These are phyloP conservation scores for Rubia tinctorum DNA, from an alignment of 305 asterid genomes.

Conservation along the genomic window DNA sequence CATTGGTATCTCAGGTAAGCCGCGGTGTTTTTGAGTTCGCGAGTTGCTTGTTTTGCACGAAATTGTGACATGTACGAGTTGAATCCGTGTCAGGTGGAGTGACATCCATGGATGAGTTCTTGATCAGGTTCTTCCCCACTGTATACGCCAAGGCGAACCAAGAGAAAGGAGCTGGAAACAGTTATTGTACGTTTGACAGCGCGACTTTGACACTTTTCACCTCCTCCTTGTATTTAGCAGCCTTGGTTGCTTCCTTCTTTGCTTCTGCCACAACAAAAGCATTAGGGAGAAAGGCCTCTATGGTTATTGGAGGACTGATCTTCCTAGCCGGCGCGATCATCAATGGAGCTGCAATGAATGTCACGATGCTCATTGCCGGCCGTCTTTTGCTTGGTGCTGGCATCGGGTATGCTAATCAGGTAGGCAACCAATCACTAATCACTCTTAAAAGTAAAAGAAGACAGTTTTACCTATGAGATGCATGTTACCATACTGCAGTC, in stretches of 20 bases:
- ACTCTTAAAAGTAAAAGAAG: neutral
- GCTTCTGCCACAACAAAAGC: slow-evolving; percentile 57
- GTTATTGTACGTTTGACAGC: slow-evolving; percentile 57
- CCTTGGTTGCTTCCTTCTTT: slow-evolving; percentile 50
- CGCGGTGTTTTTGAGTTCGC: neutral
- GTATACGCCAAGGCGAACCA: slow-evolving; percentile 36
- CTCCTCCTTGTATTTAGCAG: slow-evolving; percentile 67
- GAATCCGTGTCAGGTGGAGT: slow-evolving; percentile 46
- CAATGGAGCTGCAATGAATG: slow-evolving; percentile 47
- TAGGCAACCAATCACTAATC: neutral
- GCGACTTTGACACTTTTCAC: slow-evolving; percentile 56
- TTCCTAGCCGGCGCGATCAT: slow-evolving; percentile 47
- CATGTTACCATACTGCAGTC: slow-evolving; percentile 26
- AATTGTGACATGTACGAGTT: neutral
- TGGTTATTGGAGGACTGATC: slow-evolving; percentile 48
- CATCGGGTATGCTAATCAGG: slow-evolving; percentile 62
- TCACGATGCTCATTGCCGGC: slow-evolving; percentile 57
- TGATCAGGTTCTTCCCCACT: slow-evolving; percentile 50
- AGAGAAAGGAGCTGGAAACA: slow-evolving; percentile 16
- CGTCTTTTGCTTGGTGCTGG: slow-evolving; percentile 67
- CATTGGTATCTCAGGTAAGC: slow-evolving; percentile 59
- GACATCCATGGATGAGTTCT: slow-evolving; percentile 68
- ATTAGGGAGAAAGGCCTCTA: slow-evolving; percentile 51
- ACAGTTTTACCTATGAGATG: neutral
- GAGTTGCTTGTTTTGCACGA: neutral